Percentiles rank a stretch among this genome's conserved stretches.
Conservation (phyloP, 2,329 filamentous ascomycete genomes). For the Reticulascus tulasneorum region DNA sequence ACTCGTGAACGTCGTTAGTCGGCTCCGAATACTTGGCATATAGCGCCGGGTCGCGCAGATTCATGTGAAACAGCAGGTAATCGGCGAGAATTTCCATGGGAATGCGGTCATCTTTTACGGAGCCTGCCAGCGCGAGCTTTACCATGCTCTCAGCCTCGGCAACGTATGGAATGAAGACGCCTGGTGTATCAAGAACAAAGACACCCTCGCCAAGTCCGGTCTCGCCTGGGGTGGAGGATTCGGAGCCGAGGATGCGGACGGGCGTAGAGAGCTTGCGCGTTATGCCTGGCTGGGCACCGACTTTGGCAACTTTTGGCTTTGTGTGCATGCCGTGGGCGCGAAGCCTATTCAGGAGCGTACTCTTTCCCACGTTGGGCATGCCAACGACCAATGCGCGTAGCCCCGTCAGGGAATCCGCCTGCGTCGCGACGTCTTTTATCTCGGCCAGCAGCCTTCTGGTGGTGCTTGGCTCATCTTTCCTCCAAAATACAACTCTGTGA, state of each 20-base stretch:
- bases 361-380: slow-evolving; percentile 98
- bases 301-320: slow-evolving; percentile 66
- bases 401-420: slow-evolving; percentile 64
- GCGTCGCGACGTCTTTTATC: slow-evolving; percentile 26
- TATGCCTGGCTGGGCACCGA: slow-evolving; percentile 83
- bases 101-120: slow-evolving; percentile 86
- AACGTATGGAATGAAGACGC: slow-evolving; percentile 92
- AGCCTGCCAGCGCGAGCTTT: slow-evolving; percentile 86
- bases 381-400: slow-evolving; percentile 83
- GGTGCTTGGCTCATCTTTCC: slow-evolving; percentile 27
- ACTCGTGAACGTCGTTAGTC: slow-evolving; percentile 77
- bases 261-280: slow-evolving; percentile 80
- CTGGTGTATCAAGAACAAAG: slow-evolving; percentile 87
- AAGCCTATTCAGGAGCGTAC: slow-evolving; percentile 84
- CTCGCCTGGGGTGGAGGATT: neutral
- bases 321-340: slow-evolving; percentile 61
- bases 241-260: slow-evolving; percentile 65
- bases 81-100: slow-evolving; percentile 76
- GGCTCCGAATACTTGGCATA: slow-evolving; percentile 64
- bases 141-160: slow-evolving; percentile 83
- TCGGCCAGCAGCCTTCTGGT: slow-evolving; percentile 35
- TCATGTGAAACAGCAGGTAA: slow-evolving; percentile 84
- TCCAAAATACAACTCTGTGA: slow-evolving; percentile 39
- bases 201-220: slow-evolving; percentile 53
- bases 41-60: slow-evolving; percentile 56